Conservation (phyloP, 164 flowering plant species). For the Buxus sempervirens region DNA sequence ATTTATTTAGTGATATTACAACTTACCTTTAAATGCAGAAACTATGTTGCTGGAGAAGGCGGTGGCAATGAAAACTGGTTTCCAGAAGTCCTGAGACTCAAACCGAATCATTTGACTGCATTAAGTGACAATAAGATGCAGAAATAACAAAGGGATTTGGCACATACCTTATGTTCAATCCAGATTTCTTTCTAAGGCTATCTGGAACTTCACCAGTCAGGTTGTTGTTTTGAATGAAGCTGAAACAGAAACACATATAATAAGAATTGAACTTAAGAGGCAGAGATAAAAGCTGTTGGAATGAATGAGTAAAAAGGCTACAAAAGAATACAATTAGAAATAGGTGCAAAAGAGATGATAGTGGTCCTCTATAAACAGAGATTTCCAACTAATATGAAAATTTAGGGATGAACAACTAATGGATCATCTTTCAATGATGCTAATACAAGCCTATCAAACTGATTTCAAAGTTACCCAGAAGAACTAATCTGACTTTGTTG, state of each 20-base stretch:
- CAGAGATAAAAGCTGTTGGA: background rate
- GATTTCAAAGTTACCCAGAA: no score
- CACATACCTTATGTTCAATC: slow-evolving; percentile 59
- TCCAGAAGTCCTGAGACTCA: slow-evolving; percentile 55
- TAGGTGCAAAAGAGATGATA: no score
- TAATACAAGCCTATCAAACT: no score
- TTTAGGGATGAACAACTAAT: no score
- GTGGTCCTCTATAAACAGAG: no score
- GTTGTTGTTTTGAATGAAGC: slow-evolving; percentile 78
- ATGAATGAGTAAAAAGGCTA: background rate
- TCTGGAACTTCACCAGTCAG: slow-evolving; percentile 73
- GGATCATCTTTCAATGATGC: no score
- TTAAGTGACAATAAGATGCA: background rate
- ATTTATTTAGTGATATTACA: background rate
- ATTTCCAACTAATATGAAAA: no score
- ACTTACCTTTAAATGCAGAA: slow-evolving; percentile 8
- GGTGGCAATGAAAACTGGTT: slow-evolving; percentile 46
- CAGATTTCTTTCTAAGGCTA: slow-evolving; percentile 48
- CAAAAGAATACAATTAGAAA: no score
- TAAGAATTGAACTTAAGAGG: background rate
- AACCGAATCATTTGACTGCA: slow-evolving; percentile 14
- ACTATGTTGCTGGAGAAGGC: slow-evolving; percentile 25
- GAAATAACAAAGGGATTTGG: slow-evolving; percentile 2
- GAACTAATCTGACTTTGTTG: no score
- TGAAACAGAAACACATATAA: slow-evolving; percentile 24